A percentile compares a stretch with the other conserved stretches of the same genome.
phyloP scores from a whole-genome alignment of 179 eudicot species.

The Nepenthes alata region DNA sequence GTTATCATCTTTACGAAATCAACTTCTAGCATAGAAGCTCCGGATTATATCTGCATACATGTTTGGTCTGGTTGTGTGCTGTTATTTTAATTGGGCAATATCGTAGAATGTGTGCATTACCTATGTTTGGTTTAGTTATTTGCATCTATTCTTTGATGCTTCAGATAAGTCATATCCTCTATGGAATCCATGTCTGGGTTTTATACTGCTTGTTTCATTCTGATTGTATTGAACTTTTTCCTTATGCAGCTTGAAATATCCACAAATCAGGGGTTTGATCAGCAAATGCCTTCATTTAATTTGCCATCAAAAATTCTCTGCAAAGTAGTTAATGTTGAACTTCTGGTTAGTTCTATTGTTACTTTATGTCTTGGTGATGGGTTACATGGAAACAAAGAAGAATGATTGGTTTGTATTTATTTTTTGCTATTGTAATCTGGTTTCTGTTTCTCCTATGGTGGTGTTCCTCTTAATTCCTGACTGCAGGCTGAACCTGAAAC shows the following conservation, averaged over 20 bases:
- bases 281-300: constrained; percentile 76
- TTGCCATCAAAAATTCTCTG: constrained; percentile 84
- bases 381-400: background rate
- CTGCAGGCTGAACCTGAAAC: constrained; percentile 86
- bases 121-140: background rate
- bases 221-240: constrained; percentile 1
- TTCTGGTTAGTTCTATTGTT: constrained; percentile 41
- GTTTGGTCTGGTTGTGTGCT: background rate
- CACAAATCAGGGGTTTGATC: constrained; percentile 66
- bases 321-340: constrained; percentile 64
- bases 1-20: background rate
- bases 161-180: background rate
- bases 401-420: background rate
- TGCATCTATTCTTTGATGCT: background rate
- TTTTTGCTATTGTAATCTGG: constrained; percentile 5
- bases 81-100: background rate
- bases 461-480: constrained; percentile 2
- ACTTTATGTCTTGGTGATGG: background rate
- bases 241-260: constrained; percentile 86
- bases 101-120: background rate
- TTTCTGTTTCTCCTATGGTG: constrained; percentile 7
- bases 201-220: background rate
- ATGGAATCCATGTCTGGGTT: background rate
- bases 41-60: background rate
- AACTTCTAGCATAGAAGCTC: background rate